Percentiles rank a stretch among this genome's conserved stretches.
Evolutionary conservation across 257 asterid genomes (phyloP).

Genomic region (Gentiana dahurica): DNA sequence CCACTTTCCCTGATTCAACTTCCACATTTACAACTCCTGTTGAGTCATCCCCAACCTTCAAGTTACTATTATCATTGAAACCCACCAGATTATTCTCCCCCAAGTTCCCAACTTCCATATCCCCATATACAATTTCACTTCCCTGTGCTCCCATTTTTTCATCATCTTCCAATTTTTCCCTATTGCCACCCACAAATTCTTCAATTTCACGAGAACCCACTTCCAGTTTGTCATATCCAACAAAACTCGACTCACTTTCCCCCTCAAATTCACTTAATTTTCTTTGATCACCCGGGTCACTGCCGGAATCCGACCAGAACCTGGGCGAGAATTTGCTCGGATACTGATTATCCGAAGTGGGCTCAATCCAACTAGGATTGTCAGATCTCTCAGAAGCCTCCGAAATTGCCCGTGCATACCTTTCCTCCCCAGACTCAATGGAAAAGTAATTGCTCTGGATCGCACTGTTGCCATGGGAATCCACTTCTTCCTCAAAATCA

Average conservation of each 20-base stretch:
- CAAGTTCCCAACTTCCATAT: constrained; percentile 16
- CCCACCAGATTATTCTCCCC: constrained; percentile 16
- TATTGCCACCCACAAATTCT: constrained; percentile 20
- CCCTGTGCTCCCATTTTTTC: constrained; percentile 14
- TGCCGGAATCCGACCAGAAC: constrained; percentile 66
- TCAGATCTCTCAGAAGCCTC: constrained; percentile 42
- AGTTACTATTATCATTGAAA: constrained; percentile 12
- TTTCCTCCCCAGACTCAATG: constrained; percentile 25
- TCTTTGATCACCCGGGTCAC: constrained; percentile 23
- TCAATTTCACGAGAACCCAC: constrained; percentile 21
- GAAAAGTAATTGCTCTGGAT: constrained; percentile 62
- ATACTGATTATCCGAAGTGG: constrained; percentile 39
- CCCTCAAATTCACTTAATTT: constrained; percentile 33
- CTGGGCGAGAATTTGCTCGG: constrained; percentile 33
- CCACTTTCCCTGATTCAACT: constrained; percentile 19
- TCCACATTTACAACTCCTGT: constrained; percentile 16
- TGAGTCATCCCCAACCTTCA: constrained; percentile 7
- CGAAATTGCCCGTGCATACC: constrained; percentile 13
- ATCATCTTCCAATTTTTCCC: constrained; percentile 18
- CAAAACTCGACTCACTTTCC: constrained; percentile 19
- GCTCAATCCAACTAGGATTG: constrained; percentile 77
- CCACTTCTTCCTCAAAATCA: constrained; percentile 25
- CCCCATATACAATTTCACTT: constrained; percentile 19
- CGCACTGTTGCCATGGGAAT: constrained; percentile 28
- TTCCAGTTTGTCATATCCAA: constrained; percentile 14